Evolutionary conservation across 805 yeast species (phyloP).

Genomic region (Starmerella bombi): DNA sequence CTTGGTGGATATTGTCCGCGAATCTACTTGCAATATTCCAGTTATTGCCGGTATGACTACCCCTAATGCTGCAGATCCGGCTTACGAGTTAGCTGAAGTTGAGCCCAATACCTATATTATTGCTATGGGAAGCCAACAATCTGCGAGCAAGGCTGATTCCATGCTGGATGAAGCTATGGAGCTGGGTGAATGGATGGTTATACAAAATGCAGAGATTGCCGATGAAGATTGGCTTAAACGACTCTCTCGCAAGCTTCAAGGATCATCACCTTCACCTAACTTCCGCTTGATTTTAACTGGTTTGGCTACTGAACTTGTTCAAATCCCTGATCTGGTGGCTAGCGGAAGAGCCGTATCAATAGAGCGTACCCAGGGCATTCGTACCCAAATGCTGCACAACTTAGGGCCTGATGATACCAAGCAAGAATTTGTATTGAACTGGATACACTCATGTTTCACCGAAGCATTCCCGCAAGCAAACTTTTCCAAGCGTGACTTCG

Average conservation of each 20-base stretch:
- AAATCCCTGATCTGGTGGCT: constrained; percentile 47
- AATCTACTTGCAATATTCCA: constrained; percentile 11
- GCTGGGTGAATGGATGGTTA: constrained; percentile 56
- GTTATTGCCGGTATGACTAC: constrained; percentile 11
- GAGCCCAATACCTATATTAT: constrained; percentile 49
- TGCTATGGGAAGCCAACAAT: constrained; percentile 36
- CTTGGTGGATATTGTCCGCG: constrained; percentile 4
- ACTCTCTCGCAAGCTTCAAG: constrained; percentile 33
- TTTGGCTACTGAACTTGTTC: constrained; percentile 31
- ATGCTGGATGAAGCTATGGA: constrained; percentile 70
- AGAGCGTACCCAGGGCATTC: constrained; percentile 47
- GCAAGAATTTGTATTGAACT: constrained; percentile 1
- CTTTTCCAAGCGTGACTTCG: constrained; percentile 3
- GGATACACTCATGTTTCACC: constrained; percentile 12
- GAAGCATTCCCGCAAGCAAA: constrained; percentile 1
- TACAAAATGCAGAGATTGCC: constrained; percentile 69
- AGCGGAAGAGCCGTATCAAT: constrained; percentile 42
- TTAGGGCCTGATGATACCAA: neutral
- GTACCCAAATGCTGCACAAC: neutral
- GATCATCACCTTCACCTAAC: constrained; percentile 13
- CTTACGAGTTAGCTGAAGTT: constrained; percentile 45
- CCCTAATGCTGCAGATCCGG: constrained; percentile 42
- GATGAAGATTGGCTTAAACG: constrained; percentile 46
- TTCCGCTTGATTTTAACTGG: constrained; percentile 60
- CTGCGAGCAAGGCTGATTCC: constrained; percentile 47